Evolutionary conservation across 805 yeast genomes (phyloP), one percentile per base, ranked within the genome.

Genomic region (Kuraishia hungarica): DNA sequence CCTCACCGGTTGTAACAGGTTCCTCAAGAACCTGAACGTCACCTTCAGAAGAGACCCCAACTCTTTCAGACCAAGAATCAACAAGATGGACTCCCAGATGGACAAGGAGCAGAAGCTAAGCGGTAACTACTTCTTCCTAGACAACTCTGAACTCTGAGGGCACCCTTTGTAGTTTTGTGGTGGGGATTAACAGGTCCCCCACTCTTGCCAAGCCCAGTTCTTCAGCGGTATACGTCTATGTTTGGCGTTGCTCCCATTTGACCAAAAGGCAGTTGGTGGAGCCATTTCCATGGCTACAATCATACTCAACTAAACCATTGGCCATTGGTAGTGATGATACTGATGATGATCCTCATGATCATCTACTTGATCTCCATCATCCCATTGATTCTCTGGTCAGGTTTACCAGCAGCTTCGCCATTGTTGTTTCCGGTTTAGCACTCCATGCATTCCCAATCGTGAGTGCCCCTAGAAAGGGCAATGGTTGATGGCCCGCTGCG

Each of bases 31-130:
- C 72, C 83, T 94, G 78, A 89, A 93, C 64, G 99, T 94, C 59
- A 94, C 99, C 2, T 94, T 94, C 79, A 89, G 99, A 84, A 90
- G 99, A 79, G 99, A 94, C 76, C 98, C 99, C 66, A 90, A 85
- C 70, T 89, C 97, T 56, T 94, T 83, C 82, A 87, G 99, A 77
- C 99, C 99, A 67, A 89, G 99, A 83, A 94, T 94, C 72, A 94
- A 94, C 79, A 94, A 94, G 76, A 77, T 89, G 68, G 98, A 89
- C 68, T 92, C 98, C 54, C 99, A 94, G 80, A 90, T 94, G 97
- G 99, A 94, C 74, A 94, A 87, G 76, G 98, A 94, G 77, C 99
- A 94, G 75, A 94, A 94, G 77, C 68, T 82, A 50, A 68, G 83
- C 53, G 99, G 99, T 58, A 92, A 93, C 79, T 94, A 87, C 78